Evolutionary conservation across 805 yeast species (phyloP), one percentile per base, ranked within the genome.

Genomic region (Komagataella populi): DNA sequence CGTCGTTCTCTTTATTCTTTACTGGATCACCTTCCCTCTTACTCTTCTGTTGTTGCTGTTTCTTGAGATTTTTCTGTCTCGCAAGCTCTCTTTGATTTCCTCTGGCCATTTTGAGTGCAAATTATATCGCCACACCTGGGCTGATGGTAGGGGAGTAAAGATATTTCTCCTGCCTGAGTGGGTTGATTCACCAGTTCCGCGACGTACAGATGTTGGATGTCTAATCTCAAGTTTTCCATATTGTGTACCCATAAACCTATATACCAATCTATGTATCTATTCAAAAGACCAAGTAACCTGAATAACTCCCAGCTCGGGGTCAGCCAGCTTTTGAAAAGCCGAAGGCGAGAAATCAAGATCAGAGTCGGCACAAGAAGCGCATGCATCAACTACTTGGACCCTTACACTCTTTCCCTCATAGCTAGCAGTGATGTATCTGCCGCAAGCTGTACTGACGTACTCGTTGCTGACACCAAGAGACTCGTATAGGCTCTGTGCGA

Each of bases 71-170:
- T 70, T 87, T 91, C 54, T 82, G 87, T 64, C 99, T 78, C 36
- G 97, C 97, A 59, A 86, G 76, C 45, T 91, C 99, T 67, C 99
- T 79, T 70, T 93, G 98, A 67, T 91, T 93, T 36, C 99, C 99
- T 72, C 99, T 79, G 50, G 96, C 83, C 97, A 91, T 90, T 46
- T 30, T 6, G n/a, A 30, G 39, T 30, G 14, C n/a, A 30, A 4
- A 20, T 14, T 30, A 30, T 14, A 10, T 12, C 14, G 39, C 39
- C 39, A 30, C 39, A 30, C 10, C 39, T 30, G 39, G 39, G 39
- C 39, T 30, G 39, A 12, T 30, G 39, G n/a, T 30, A 30, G 14
- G 39, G 17, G 17, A 17, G 14, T 10, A 14, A 30, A 30, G 4
- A 8, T 12, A 30, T 10, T 3, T 30, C 5, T 30, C 2, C 14